Evolutionary conservation across 306 rosid genomes (phyloP), one percentile per base, ranked within the genome.

Genomic region (Rosa multiflora): DNA sequence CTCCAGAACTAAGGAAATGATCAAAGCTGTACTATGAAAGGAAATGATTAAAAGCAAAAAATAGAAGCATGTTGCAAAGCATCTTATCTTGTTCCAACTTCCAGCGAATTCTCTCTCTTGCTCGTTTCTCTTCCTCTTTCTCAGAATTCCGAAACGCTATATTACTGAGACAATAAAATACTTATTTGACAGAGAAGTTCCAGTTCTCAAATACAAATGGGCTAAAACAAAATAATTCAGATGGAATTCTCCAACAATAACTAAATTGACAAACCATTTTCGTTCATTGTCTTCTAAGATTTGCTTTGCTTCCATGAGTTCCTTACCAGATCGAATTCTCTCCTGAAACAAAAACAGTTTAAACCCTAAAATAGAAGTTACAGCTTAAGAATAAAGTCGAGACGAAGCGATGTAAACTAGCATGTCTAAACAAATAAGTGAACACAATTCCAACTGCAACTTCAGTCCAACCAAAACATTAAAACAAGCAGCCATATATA

Each of bases 51-150:
- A 18, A 20, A 67, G 70, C 14, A 18, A 20, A 68, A 74, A 42
- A 42, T 21, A 1, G 10, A 68, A 39, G 49, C 59, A 20, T 69
- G 76, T 67, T 72, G 35, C 67, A 62, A 79, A 5, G 59, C 83
- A 94, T 97, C 98, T 90, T 94, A 80, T 94, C 97, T 72, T 91
- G 97, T 72, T 90, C 88, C 55, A 94, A 85, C 83, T 88, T 90
- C 84, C 72, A 73, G 17, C 85, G 74, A 68, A 90, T 86, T 70
- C 47, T 87, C 46, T 83, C 87, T 77, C 92, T 87, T 70, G 97
- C 97, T 82, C 84, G 89, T 83, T 86, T 88, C 86, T 89, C 92
- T 75, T 92, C 98, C 79, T 88, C 86, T 78, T 86, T 91, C 88
- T 90, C 97, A 42, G 86, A 86, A 85, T 90, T 86, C 78, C 58